Conservation (phyloP, 176 grass and related monocot species). For the Urochloa ruziziensis region DNA sequence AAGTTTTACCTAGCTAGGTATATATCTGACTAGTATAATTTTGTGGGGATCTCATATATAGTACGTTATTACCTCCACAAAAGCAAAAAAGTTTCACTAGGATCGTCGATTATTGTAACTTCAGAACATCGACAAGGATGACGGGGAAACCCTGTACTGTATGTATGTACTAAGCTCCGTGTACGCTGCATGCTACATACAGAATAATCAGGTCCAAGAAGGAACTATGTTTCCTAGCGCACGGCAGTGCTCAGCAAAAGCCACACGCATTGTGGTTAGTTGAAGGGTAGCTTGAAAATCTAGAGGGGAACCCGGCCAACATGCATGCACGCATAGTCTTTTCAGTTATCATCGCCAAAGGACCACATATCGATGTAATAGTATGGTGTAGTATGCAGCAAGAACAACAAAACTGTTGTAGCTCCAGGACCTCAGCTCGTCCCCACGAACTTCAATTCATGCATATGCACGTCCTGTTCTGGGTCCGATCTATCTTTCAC, state of each 20-base stretch:
- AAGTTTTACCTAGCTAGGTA: too few relatives aligned
- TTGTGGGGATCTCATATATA: too few relatives aligned
- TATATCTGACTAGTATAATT: too few relatives aligned
- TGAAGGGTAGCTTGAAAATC: constrained; percentile 17
- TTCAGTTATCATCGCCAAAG: constrained; percentile 3
- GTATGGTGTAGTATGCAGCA: background rate
- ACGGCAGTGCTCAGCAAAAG: constrained; percentile 12
- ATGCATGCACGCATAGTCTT: background rate
- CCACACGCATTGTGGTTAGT: constrained; percentile 34
- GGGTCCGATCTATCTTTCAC: background rate
- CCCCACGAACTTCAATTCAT: background rate
- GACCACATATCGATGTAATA: background rate
- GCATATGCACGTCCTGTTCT: background rate
- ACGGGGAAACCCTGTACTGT: background rate
- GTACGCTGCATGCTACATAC: background rate
- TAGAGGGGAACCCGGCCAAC: background rate
- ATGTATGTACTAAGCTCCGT: background rate
- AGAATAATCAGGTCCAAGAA: constrained; percentile 2
- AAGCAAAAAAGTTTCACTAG: too few relatives aligned
- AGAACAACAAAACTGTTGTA: constrained; percentile 1
- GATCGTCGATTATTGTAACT: too few relatives aligned
- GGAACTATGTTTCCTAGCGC: constrained; percentile 29
- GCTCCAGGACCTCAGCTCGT: background rate
- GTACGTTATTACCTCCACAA: too few relatives aligned
- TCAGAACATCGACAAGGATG: background rate